Evolutionary conservation across 73 alveolate genomes (phyloP).

Genomic region (Symbiodinium natans): DNA sequence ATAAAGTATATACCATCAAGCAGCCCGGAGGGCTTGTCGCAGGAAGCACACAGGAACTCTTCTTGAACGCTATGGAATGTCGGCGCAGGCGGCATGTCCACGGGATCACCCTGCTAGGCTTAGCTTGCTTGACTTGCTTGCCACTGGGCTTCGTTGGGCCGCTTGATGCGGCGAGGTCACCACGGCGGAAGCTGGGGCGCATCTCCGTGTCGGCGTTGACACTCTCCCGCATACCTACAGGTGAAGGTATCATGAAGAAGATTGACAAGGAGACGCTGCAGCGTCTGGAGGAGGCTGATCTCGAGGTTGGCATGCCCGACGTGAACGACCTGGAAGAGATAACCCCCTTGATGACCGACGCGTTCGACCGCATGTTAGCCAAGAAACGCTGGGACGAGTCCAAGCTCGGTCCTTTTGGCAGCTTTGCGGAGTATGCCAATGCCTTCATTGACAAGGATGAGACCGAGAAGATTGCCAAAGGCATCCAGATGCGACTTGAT

Average conservation of each 20-base stretch:
- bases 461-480: slow-evolving; percentile 38
- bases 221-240: slow-evolving; percentile 9
- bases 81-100: neutral
- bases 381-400: slow-evolving; percentile 77
- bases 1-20: no score
- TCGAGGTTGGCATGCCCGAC: slow-evolving; percentile 88
- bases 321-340: slow-evolving; percentile 69
- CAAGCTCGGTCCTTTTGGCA: slow-evolving; percentile 32
- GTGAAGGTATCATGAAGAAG: neutral
- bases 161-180: neutral
- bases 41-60: neutral
- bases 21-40: no score
- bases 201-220: neutral
- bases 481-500: slow-evolving; percentile 78
- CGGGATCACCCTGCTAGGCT: neutral
- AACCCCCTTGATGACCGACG: slow-evolving; percentile 58
- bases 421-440: slow-evolving; percentile 62
- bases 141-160: neutral
- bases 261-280: neutral
- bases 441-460: slow-evolving; percentile 74
- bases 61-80: neutral
- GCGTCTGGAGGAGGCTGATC: neutral
- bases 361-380: slow-evolving; percentile 54
- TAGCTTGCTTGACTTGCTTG: neutral
- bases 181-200: neutral